Conservation (phyloP, 2,329 filamentous ascomycete species). For the Alternaria brassicicola region DNA sequence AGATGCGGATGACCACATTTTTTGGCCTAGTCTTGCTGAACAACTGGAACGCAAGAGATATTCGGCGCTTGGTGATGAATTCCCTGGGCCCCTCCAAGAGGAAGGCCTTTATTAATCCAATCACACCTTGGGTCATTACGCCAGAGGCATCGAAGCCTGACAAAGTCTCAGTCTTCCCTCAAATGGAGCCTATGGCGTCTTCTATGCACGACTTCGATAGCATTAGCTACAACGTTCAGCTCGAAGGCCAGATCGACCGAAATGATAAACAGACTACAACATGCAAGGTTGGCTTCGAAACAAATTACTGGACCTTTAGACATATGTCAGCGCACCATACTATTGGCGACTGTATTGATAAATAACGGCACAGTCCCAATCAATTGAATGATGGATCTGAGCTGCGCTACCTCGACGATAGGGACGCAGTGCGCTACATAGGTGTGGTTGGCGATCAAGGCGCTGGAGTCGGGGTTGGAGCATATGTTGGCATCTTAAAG, state of each 20-base stretch:
- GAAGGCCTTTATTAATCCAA: conserved; percentile 65
- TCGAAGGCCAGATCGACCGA: conserved; percentile 30
- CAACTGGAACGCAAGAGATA: conserved; percentile 68
- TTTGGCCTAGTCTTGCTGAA: conserved; percentile 69
- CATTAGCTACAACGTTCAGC: conserved; percentile 34
- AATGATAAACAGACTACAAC: conserved; percentile 26
- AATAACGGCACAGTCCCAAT: conserved; percentile 43
- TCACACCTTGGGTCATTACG: conserved; percentile 68
- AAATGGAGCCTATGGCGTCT: conserved; percentile 26
- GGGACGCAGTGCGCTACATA: conserved; percentile 48
- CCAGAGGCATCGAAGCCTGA: conserved; percentile 61
- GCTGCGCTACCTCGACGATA: conserved; percentile 51
- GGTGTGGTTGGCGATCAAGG: conserved; percentile 44
- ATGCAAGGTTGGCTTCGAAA: conserved; percentile 45
- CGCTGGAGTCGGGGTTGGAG: conserved; percentile 50
- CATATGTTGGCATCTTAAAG: conserved; percentile 47
- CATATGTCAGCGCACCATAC: conserved; percentile 55
- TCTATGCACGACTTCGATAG: conserved; percentile 35
- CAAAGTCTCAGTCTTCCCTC: conserved; percentile 26
- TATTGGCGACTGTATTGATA: conserved; percentile 49
- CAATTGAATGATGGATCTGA: conserved; percentile 38
- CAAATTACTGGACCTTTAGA: conserved; percentile 55
- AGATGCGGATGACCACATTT: conserved; percentile 61
- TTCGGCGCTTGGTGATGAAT: conserved; percentile 66
- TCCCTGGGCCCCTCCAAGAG: conserved; percentile 66